Percentiles rank a stretch among this genome's conserved stretches.
These are phyloP conservation scores for Helicocarpus griseus DNA, from an alignment of 2,329 filamentous ascomycete species.

Conservation along the genomic window DNA sequence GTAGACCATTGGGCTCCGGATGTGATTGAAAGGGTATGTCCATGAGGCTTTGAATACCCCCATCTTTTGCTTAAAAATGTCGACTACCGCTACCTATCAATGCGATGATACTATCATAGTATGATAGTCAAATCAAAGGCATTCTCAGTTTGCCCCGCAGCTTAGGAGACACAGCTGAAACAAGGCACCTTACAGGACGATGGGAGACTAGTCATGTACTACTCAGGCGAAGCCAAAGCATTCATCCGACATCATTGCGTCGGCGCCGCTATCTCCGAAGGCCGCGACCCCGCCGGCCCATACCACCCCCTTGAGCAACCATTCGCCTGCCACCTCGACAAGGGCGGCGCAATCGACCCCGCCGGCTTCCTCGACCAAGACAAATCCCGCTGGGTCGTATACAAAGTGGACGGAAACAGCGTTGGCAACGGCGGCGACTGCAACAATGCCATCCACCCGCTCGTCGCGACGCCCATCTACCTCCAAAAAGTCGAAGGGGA, in stretches of 20 bases:
- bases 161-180: neutral
- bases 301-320: conserved; percentile 41
- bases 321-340: conserved; percentile 43
- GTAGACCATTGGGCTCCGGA: conserved; percentile 54
- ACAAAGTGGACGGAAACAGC: conserved; percentile 58
- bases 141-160: neutral
- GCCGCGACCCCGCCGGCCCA: conserved; percentile 38
- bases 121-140: neutral
- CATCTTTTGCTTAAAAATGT: too few species aligned
- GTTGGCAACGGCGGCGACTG: conserved; percentile 40
- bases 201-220: conserved; percentile 53
- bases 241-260: conserved; percentile 45
- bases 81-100: too few species aligned
- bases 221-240: conserved; percentile 39
- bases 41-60: too few species aligned
- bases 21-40: conserved; percentile 39
- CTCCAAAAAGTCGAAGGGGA: conserved; percentile 33
- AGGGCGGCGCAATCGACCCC: conserved; percentile 55
- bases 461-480: conserved; percentile 31
- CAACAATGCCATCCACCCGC: conserved; percentile 33
- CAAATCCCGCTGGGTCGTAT: conserved; percentile 49
- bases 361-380: conserved; percentile 49
- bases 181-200: conserved; percentile 19
- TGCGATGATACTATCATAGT: too few species aligned
- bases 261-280: conserved; percentile 43